Base-by-base conservation (phyloP, 148 eudicot species). In the Silene latifolia region DNA sequence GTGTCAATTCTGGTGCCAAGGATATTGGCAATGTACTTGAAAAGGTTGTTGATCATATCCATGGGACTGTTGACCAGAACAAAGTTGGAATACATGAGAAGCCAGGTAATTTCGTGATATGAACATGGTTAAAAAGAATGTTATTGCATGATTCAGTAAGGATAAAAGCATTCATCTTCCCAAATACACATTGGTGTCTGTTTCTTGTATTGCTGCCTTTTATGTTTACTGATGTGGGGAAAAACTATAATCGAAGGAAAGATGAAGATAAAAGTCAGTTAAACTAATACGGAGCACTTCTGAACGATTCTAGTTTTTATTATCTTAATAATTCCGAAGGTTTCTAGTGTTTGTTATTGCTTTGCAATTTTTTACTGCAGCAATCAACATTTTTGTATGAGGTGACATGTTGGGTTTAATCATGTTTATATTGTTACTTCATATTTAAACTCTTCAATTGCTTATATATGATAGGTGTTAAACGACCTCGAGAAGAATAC, bases 1-100 rank as follows among this genome's bases (percentile, higher is more conserved):
- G 71, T n/a, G 47, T 29, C 19, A 53, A 56, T 59, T 71, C 79
- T 58, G 63, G 9, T 59, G 62, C 9, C 15, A 59, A 58, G 7
- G 73, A 73, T 64, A 35, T 24, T 73, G 39, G 58, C 9, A 67
- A 72, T 77, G 81, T 56, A 63, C 68, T 58, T 76, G 73, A 19
- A 44, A 67, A 24, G 19, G 39, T 42, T 69, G 27, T 63, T 58
- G 61, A 21, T 32, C 46, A 74, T 42, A 72, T 47, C 59, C 48
- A 69, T 48, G 59, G 59, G 19, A 48, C 6, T 15, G 54, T 35
- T 13, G 44, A 44, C 24, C 63, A 39, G 68, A 21, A 66, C 12
- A n/a, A 27, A 57, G 67, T 63, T 63, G 65, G 57, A 7, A 9
- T 67, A 57, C 53, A 5, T n/a, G 59, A 57, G 54, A 74, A 46